Conservation (phyloP, 176 grass and related monocot genomes). For the Phoenix roebelenii region DNA sequence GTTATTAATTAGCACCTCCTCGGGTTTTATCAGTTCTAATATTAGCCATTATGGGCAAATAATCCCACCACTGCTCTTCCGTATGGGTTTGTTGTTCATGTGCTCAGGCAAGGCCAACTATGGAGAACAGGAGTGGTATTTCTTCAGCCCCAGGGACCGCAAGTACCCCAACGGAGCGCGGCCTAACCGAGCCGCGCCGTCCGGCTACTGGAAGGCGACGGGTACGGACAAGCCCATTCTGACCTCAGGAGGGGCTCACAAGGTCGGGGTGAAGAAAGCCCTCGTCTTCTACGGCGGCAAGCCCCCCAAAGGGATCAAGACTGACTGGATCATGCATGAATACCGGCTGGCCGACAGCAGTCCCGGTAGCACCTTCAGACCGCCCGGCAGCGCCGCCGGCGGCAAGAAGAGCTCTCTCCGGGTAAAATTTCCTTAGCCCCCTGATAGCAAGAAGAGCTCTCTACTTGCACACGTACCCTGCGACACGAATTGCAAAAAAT, state of each 20-base stretch:
- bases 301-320: constrained; percentile 47
- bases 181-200: constrained; percentile 75
- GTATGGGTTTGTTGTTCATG: neutral
- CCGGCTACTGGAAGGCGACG: constrained; percentile 96
- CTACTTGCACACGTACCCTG: neutral
- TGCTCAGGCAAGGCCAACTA: constrained; percentile 67
- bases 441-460: neutral
- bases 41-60: neutral
- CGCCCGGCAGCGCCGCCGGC: neutral
- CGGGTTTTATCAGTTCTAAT: neutral
- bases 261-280: constrained; percentile 89
- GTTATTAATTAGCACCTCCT: too few relatives aligned
- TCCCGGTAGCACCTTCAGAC: constrained; percentile 1
- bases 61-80: neutral
- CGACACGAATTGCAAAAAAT: constrained; percentile 2
- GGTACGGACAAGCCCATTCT: constrained; percentile 87
- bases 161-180: constrained; percentile 91
- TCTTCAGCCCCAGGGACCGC: constrained; percentile 87
- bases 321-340: constrained; percentile 62
- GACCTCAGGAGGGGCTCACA: constrained; percentile 28
- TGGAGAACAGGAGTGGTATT: constrained; percentile 92
- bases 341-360: constrained; percentile 26
- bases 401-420: constrained; percentile 51
- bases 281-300: constrained; percentile 92
- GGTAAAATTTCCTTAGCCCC: constrained; percentile 22